These are phyloP conservation scores for Taphrina betulina DNA, from an alignment of 1,139 yeast species.

Conservation along the genomic window DNA sequence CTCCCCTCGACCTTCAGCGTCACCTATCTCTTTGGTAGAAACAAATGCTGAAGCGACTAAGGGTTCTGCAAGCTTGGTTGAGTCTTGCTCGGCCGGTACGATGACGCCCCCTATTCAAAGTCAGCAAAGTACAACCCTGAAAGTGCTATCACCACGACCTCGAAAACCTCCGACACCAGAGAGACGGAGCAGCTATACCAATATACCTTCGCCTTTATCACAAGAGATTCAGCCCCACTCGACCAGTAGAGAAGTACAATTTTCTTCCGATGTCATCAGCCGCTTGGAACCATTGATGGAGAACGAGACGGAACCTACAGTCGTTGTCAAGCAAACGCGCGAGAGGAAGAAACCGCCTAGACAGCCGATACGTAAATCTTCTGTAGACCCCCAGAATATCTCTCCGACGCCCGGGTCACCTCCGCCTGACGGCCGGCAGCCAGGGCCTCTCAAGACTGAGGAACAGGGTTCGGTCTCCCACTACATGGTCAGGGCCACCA, in stretches of 20 bases:
- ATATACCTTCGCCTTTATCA: slow-evolving; percentile 25
- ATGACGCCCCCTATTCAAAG: background rate
- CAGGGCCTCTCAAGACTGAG: slow-evolving; percentile 22
- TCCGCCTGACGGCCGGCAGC: slow-evolving; percentile 24
- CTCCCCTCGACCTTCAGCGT: background rate
- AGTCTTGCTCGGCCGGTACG: background rate
- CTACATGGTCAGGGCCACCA: slow-evolving; percentile 30
- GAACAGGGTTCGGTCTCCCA: slow-evolving; percentile 27
- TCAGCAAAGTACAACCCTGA: background rate
- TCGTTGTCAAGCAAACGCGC: background rate
- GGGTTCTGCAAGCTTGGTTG: background rate
- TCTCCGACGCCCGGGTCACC: slow-evolving; percentile 28
- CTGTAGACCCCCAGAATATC: slow-evolving; percentile 20
- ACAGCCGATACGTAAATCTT: slow-evolving; percentile 20
- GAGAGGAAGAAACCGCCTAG: slow-evolving; percentile 18
- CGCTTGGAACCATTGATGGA: slow-evolving; percentile 21
- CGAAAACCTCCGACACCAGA: slow-evolving; percentile 31
- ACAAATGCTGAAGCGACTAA: background rate
- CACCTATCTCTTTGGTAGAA: background rate
- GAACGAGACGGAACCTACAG: slow-evolving; percentile 12
- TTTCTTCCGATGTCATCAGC: slow-evolving; percentile 11
- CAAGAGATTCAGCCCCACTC: slow-evolving; percentile 15
- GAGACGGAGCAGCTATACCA: slow-evolving; percentile 14
- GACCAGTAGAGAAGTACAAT: slow-evolving; percentile 16
- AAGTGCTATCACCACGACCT: slow-evolving; percentile 19